Conservation (phyloP, 345 rosid genomes). For the Psidium friedrichsthalianum region DNA sequence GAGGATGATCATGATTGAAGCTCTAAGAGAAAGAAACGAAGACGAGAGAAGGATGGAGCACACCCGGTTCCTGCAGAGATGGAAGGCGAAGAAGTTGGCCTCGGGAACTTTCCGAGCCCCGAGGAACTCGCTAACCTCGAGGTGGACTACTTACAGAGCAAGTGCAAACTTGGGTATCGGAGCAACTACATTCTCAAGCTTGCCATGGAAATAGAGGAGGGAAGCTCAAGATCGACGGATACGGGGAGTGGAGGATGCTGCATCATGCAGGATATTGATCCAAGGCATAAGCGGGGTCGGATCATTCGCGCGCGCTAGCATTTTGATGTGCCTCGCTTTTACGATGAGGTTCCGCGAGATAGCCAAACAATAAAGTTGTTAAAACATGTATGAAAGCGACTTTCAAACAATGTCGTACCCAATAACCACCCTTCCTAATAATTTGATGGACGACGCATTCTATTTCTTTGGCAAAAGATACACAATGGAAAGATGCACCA, state of each 20-base stretch:
- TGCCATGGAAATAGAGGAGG: conserved; percentile 14
- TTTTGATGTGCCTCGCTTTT: conserved; percentile 37
- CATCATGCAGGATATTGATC: background rate
- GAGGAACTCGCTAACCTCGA: conserved; percentile 21
- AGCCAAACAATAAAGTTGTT: conserved; percentile 33
- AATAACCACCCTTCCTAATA: background rate
- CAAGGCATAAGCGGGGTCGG: conserved; percentile 28
- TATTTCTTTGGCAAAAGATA: conserved; percentile 3
- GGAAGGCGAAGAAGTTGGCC: background rate
- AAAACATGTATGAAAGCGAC: conserved; percentile 14
- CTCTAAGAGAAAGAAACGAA: background rate
- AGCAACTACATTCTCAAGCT: conserved; percentile 11
- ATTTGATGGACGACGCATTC: background rate
- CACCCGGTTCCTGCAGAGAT: background rate
- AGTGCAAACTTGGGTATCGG: conserved; percentile 40
- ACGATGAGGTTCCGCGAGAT: conserved; percentile 31
- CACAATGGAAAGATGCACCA: conserved; percentile 5
- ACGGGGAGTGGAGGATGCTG: background rate
- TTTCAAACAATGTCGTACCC: background rate
- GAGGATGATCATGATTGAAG: background rate
- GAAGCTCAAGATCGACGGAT: conserved; percentile 6
- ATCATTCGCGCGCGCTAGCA: conserved; percentile 19
- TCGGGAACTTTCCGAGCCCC: conserved; percentile 30
- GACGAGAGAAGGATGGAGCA: background rate
- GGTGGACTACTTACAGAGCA: background rate